These are phyloP conservation scores for Dothideomycetes sp. DNA, from an alignment of 2,329 filamentous ascomycete species.

Conservation along the genomic window DNA sequence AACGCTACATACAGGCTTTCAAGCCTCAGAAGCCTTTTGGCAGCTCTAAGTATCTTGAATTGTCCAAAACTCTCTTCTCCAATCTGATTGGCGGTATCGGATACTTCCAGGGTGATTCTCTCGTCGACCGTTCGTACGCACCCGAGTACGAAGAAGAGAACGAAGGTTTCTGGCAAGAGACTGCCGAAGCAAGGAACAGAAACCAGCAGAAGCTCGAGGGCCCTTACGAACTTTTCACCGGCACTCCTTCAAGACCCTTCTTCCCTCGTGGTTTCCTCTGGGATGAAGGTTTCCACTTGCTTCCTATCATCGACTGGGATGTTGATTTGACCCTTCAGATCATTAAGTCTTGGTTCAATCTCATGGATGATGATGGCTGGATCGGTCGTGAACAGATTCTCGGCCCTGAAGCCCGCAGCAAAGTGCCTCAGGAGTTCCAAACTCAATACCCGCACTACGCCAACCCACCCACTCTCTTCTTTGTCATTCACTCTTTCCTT, in stretches of 20 bases:
- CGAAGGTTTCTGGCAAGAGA: constrained; percentile 91
- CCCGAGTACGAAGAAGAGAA: constrained; percentile 89
- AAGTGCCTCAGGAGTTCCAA: constrained; percentile 88
- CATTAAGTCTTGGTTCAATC: constrained; percentile 87
- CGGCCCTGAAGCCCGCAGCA: constrained; percentile 82
- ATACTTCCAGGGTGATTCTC: constrained; percentile 82
- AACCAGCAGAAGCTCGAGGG: constrained; percentile 64
- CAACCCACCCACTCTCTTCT: constrained; percentile 90
- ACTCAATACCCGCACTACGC: constrained; percentile 95
- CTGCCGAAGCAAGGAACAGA: constrained; percentile 65
- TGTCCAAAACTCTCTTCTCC: constrained; percentile 85
- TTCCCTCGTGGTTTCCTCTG: constrained; percentile 95
- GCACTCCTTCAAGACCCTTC: constrained; percentile 85
- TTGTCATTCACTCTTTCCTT: constrained; percentile 76
- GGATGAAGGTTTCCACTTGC: constrained; percentile 94
- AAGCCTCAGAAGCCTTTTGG: constrained; percentile 65
- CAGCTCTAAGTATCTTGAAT: constrained; percentile 61
- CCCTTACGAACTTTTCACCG: constrained; percentile 81
- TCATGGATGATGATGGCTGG: constrained; percentile 97
- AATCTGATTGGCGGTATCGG: constrained; percentile 91
- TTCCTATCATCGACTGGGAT: constrained; percentile 91
- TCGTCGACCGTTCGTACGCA: constrained; percentile 87
- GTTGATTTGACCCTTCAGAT: constrained; percentile 79
- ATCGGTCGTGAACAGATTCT: constrained; percentile 95
- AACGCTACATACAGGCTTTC: constrained; percentile 65